These are phyloP conservation scores for Rubia occidens DNA, from an alignment of 305 asterid genomes.

Conservation along the genomic window DNA sequence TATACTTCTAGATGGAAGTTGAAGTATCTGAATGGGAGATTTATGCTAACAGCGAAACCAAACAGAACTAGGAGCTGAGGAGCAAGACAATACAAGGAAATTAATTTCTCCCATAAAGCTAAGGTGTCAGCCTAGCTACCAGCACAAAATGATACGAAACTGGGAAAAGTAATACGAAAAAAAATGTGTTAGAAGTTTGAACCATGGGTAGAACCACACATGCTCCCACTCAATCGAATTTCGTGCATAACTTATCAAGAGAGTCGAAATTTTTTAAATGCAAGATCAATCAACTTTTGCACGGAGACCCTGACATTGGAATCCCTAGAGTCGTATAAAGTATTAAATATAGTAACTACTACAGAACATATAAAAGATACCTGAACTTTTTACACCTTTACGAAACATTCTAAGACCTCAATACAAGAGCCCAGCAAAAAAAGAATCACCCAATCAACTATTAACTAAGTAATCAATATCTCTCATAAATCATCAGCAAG, in stretches of 20 bases:
- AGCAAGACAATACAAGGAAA: not conserved
- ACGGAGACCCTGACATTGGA: not conserved
- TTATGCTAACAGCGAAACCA: not conserved
- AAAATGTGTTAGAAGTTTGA: not conserved
- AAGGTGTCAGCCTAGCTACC: not conserved
- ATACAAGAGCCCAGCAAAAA: not conserved
- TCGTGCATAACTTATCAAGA: not conserved
- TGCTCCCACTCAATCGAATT: not conserved
- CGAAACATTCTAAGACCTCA: not conserved
- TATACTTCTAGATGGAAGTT: not conserved
- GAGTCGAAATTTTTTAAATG: not conserved
- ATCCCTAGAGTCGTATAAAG: not conserved
- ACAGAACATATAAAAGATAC: not conserved
- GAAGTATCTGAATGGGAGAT: not conserved
- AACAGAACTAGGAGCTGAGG: not conserved
- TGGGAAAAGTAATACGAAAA: not conserved
- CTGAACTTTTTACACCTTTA: not conserved
- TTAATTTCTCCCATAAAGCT: not conserved
- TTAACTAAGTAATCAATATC: not conserved
- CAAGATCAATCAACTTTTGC: not conserved
- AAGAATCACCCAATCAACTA: not conserved
- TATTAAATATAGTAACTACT: not conserved
- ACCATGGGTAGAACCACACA: not conserved
- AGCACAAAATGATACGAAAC: not conserved
- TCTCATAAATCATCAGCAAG: not conserved